A percentile compares a stretch with the other conserved stretches of the same genome.
Evolutionary conservation across 2,329 filamentous ascomycete genomes (phyloP).

Genomic region (Trichoderma cornu-damae): DNA sequence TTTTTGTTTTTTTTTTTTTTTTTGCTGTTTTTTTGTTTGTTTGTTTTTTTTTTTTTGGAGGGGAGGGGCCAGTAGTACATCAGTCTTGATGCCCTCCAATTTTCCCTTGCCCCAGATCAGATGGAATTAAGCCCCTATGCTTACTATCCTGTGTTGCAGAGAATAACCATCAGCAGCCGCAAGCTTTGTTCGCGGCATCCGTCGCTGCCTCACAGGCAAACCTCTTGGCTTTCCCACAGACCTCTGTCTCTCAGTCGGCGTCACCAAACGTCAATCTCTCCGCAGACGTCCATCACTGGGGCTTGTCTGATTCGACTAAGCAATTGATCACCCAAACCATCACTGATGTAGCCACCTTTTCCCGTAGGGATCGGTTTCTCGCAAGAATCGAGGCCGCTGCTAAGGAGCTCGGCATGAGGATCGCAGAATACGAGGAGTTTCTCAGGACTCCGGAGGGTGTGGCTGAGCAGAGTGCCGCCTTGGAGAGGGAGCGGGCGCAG

Average conservation of each 20-base stretch:
- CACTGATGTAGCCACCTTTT: constrained; percentile 40
- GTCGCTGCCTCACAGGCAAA: constrained; percentile 19
- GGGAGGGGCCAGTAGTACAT: background rate
- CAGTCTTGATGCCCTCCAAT: too few relatives aligned
- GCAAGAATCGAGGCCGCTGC: constrained; percentile 51
- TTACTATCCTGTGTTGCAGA: constrained; percentile 32
- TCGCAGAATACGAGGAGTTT: constrained; percentile 48
- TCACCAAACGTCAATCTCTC: constrained; percentile 4
- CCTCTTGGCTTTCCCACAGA: constrained; percentile 19
- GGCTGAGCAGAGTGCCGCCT: constrained; percentile 26
- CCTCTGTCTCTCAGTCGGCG: background rate
- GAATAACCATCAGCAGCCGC: constrained; percentile 40
- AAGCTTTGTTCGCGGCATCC: constrained; percentile 25
- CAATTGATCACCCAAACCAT: constrained; percentile 38
- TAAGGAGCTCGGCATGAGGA: constrained; percentile 49
- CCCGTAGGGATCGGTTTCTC: constrained; percentile 42
- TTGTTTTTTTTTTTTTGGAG: too few relatives aligned
- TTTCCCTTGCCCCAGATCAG: too few relatives aligned
- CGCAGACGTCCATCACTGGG: constrained; percentile 35
- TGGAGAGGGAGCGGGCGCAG: constrained; percentile 24
- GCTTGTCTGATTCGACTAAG: constrained; percentile 22
- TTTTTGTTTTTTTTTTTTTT: background rate
- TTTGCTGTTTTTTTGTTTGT: too few relatives aligned
- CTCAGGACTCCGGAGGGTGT: constrained; percentile 27
- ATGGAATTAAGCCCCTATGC: background rate